Conservation (phyloP, 495 filamentous ascomycete species). For the Trichocladium uniseriatum region DNA sequence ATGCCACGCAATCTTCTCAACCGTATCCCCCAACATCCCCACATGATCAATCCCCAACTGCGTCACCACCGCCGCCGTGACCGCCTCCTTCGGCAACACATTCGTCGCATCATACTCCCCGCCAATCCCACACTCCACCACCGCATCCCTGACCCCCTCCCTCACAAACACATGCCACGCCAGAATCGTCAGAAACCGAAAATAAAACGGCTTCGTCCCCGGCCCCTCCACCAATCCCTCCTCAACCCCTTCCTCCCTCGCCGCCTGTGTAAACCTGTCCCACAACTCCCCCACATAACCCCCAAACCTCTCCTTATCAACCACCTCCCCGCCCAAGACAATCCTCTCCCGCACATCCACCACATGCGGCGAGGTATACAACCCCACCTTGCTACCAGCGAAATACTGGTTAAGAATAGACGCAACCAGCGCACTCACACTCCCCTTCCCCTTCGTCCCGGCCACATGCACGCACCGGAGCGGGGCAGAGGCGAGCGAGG, state of each 20-base stretch:
- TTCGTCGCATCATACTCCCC: conserved; percentile 46
- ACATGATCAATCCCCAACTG: conserved; percentile 45
- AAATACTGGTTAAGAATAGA: conserved; percentile 34
- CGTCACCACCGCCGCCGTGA: conserved; percentile 35
- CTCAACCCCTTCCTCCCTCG: conserved; percentile 19
- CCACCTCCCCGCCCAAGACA: conserved; percentile 43
- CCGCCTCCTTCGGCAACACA: conserved; percentile 24
- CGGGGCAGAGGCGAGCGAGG: conserved; percentile 19
- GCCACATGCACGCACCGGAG: conserved; percentile 48
- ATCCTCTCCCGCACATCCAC: conserved; percentile 55
- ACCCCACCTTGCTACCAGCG: conserved; percentile 38
- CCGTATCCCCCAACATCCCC: conserved; percentile 37
- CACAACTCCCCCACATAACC: conserved; percentile 59
- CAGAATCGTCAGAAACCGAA: conserved; percentile 45
- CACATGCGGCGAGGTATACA: conserved; percentile 62
- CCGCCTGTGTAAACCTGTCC: conserved; percentile 41
- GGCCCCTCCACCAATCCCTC: conserved; percentile 22
- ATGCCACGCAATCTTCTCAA: conserved; percentile 45
- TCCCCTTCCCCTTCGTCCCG: conserved; percentile 56
- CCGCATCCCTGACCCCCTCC: conserved; percentile 33
- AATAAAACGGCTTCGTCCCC: conserved; percentile 46
- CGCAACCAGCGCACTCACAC: conserved; percentile 39
- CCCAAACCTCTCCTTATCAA: conserved; percentile 46
- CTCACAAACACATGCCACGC: conserved; percentile 36
- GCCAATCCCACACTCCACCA: conserved; percentile 43